Base-by-base conservation (phyloP, 495 filamentous ascomycete genomes). In the Neurospora terricola region DNA sequence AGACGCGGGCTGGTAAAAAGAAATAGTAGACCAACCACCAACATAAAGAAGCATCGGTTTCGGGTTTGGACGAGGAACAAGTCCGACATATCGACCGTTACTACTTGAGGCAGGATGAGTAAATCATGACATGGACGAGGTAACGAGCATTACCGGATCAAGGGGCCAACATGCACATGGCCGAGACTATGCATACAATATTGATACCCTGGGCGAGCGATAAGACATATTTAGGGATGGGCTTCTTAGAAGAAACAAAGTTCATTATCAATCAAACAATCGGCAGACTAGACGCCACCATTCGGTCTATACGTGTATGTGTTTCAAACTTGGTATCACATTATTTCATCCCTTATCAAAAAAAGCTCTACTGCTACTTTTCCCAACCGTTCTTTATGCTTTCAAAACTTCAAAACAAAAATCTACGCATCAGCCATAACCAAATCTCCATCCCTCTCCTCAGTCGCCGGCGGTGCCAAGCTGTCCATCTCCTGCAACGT, bases 401-500 rank as follows among this genome's bases (percentile, higher is more conserved):
- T 21, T 18, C 59, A 38, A 69, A 69, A n/a, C 21, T 27, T 40
- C 7, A 71, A 62, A 62, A 62, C 39, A 42, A 71, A 66, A 30
- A 42, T 34, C 78, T 71, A 78, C 59, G 69, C 81, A 72, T 78
- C 83, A 68, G 78, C 78, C 84, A 87, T 87, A 37, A 83, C 74
- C 5, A 82, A 78, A 76, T 86, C 83, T 6, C 27, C 54, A 72
- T 80, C 83, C 36, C 70, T 76, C 38, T 82, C 77, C 43, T 80
- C 80, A 59, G 76, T 72, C 73, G 75, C 76, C 62, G 78, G 71
- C 11, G 85, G 87, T 72, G 88, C 81, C 27, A 92, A 78, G 72
- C 89, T 91, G 78, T 96, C 94, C 96, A 99, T 99, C 84, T 97
- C 91, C 75, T 88, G 85, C 69, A 99, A 84, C 62, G 96, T 92